Conservation (phyloP, 495 filamentous ascomycete genomes). For the Alectoria sarmentosa region DNA sequence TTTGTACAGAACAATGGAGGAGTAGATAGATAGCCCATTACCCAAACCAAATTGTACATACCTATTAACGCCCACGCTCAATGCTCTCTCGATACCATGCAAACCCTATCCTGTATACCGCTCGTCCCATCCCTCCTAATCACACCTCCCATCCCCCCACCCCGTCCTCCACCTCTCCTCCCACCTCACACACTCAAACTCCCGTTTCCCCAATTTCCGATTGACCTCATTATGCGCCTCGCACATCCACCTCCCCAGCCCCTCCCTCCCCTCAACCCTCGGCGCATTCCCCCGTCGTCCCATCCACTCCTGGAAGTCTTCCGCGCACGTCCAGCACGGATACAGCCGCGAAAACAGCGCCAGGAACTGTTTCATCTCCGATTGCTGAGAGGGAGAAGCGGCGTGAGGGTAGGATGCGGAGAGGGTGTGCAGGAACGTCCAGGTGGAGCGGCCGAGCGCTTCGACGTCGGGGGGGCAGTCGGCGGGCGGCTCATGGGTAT, state of each 20-base stretch:
- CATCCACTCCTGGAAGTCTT: slow-evolving; percentile 85
- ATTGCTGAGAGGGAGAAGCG: slow-evolving; percentile 59
- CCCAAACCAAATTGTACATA: background rate
- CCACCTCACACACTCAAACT: slow-evolving; percentile 88
- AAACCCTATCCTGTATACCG: background rate
- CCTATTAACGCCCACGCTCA: slow-evolving; percentile 21
- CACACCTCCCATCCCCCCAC: slow-evolving; percentile 76
- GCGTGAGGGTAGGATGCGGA: slow-evolving; percentile 72
- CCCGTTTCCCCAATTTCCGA: slow-evolving; percentile 80
- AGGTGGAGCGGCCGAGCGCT: slow-evolving; percentile 71
- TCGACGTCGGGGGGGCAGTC: slow-evolving; percentile 62
- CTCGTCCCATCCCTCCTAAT: slow-evolving; percentile 12
- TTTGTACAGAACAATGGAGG: no score
- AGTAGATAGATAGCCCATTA: slow-evolving; percentile 2
- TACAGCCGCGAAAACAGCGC: slow-evolving; percentile 74
- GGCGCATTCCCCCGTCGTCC: slow-evolving; percentile 60
- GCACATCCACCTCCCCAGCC: slow-evolving; percentile 92
- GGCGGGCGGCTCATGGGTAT: slow-evolving; percentile 22
- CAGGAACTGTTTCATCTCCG: slow-evolving; percentile 72
- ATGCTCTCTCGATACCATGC: slow-evolving; percentile 6
- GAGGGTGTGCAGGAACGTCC: slow-evolving; percentile 90
- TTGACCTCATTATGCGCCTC: slow-evolving; percentile 98
- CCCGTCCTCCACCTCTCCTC: slow-evolving; percentile 92
- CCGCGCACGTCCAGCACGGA: slow-evolving; percentile 91
- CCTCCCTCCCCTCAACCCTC: slow-evolving; percentile 55